phyloP scores from a whole-genome alignment of 495 filamentous ascomycete genomes.

The Rusavskia elegans region DNA sequence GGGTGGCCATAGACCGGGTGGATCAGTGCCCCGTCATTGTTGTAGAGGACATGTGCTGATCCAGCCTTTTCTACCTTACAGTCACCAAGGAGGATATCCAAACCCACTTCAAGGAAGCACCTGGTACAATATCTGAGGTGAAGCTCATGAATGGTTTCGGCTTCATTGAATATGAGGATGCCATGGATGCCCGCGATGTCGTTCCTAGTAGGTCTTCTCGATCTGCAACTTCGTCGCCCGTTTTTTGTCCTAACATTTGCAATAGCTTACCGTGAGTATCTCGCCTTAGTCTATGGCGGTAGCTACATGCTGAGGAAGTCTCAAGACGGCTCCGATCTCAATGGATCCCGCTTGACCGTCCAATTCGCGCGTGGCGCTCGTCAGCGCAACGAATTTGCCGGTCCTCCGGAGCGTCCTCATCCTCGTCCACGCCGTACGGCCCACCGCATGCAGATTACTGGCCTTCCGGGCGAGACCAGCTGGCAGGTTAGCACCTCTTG shows the following conservation, averaged over 20 bases:
- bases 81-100: conserved; percentile 94
- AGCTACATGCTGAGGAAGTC: conserved; percentile 5
- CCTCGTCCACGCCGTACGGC: conserved; percentile 89
- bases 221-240: background rate
- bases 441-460: conserved; percentile 92
- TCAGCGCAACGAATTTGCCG: conserved; percentile 61
- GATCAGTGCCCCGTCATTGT: background rate
- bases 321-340: conserved; percentile 89
- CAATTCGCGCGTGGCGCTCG: conserved; percentile 94
- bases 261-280: conserved; percentile 38
- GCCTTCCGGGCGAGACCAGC: conserved; percentile 94
- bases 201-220: conserved; percentile 61
- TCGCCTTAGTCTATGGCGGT: background rate
- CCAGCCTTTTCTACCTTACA: conserved; percentile 24
- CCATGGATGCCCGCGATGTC: conserved; percentile 91
- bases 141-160: conserved; percentile 99
- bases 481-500: conserved; percentile 87
- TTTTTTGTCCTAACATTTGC: conserved; percentile 9
- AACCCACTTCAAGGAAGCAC: conserved; percentile 89
- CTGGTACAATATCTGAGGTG: conserved; percentile 94
- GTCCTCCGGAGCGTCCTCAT: conserved; percentile 52
- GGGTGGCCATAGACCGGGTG: background rate
- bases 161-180: conserved; percentile 98
- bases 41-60: conserved; percentile 15
- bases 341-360: conserved; percentile 89